Base-by-base conservation (phyloP, 805 yeast species). In the Schizosaccharomyces osmophilus region DNA sequence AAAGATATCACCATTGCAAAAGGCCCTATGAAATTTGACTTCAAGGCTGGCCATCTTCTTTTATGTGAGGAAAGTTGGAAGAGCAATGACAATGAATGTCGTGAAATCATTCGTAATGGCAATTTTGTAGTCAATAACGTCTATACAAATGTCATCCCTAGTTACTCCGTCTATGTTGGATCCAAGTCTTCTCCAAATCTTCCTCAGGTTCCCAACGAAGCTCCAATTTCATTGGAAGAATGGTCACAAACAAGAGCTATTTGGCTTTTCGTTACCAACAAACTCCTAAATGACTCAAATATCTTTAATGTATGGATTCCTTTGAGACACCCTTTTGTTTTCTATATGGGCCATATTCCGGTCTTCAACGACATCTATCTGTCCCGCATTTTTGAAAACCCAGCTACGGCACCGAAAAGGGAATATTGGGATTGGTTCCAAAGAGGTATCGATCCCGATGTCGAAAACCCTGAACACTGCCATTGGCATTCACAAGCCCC, bases 361-460 rank as follows among this genome's bases (percentile, higher is more conserved):
- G 62, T 65, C 11, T 65, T 65, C 45, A 59, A 64, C 29, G 67
- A 65, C 36, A 65, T 65, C 41, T 61, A 63, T 42, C 62, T 65
- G 24, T 59, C 64, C 5, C 61, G 62, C n/a, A 60, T 65, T 2
- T 24, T 58, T 11, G 57, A 62, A 3, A 43, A 60, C 26, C 42
- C 61, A 11, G 55, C 26, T 19, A 32, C 54, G 3, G 62, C 59
- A 2, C 32, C 59, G 4, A 62, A 64, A 39, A 64, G 64, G 17
- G 58, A 19, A 8, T 54, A 51, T 45, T 39, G 61, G 48, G 62
- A 62, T 32, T 61, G 65, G n/a, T 65, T 65, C 61, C 67, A 62
- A 41, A 63, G 67, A 22, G 67, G 67, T 29, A 65, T 65, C 39
- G 67, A 65, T 58, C 67, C 67, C 11, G 67, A 65, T 61, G 59